phyloP scores from a whole-genome alignment of 257 asterid genomes.

The Cinchona pubescens region DNA sequence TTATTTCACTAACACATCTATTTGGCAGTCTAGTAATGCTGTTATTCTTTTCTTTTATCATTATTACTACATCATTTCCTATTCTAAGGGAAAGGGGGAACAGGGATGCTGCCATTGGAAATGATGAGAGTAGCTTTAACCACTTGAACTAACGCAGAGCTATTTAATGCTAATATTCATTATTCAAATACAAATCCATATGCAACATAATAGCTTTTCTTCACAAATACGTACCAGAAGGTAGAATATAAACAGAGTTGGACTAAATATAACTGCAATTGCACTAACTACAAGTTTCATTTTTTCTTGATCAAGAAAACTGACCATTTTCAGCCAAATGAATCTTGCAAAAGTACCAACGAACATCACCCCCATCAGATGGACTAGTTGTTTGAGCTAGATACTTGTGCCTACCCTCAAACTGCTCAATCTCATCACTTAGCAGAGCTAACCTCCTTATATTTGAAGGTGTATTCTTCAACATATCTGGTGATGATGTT shows the following conservation, averaged over 20 bases:
- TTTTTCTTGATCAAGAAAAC: conserved; percentile 18
- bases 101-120: no score
- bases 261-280: neutral
- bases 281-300: no score
- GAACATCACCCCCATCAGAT: conserved; percentile 87
- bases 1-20: neutral
- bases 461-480: conserved; percentile 91
- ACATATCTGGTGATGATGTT: conserved; percentile 65
- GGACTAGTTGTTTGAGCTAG: conserved; percentile 88
- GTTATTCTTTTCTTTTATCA: no score
- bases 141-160: no score
- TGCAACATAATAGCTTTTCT: neutral
- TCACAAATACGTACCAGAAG: neutral
- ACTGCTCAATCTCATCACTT: conserved; percentile 89
- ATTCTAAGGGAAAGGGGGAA: no score
- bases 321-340: conserved; percentile 74
- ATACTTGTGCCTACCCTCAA: conserved; percentile 78
- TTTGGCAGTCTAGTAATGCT: neutral
- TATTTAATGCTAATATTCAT: no score
- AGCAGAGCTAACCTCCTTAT: conserved; percentile 70
- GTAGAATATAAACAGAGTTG: neutral
- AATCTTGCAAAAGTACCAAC: conserved; percentile 92
- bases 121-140: no score
- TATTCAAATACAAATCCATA: no score
- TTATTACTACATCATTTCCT: no score